Percentiles rank a stretch among this genome's conserved stretches.
Evolutionary conservation across 164 flowering plant species (phyloP).

Genomic region (Magnolia officinalis): DNA sequence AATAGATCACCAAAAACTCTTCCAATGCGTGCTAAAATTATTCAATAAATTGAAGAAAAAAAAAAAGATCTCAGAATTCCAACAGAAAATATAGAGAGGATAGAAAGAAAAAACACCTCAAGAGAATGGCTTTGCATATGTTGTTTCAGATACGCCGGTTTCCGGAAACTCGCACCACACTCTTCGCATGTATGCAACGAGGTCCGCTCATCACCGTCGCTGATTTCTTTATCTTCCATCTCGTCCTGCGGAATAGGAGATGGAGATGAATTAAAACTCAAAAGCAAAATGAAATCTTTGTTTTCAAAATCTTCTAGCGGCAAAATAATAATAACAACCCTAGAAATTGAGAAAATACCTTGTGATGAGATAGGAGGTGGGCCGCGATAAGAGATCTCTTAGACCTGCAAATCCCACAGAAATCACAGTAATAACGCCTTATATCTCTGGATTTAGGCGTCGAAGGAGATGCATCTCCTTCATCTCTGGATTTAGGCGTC

Average conservation of each 20-base stretch:
- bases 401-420: conserved; percentile 27
- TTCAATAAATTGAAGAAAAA: too few relatives aligned
- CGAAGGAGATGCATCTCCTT: not conserved
- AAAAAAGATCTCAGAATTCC: not conserved
- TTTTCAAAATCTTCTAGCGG: too few relatives aligned
- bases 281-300: too few relatives aligned
- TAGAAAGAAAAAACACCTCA: conserved; percentile 45
- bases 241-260: conserved; percentile 33
- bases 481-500: conserved; percentile 10
- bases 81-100: not conserved
- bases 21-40: too few relatives aligned
- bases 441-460: conserved; percentile 14
- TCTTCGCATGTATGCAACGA: conserved; percentile 53
- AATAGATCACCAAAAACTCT: too few relatives aligned
- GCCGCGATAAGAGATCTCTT: conserved; percentile 21
- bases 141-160: conserved; percentile 81
- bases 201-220: conserved; percentile 10
- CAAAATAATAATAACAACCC: not conserved
- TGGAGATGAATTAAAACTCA: not conserved
- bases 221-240: conserved; percentile 18
- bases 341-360: conserved; percentile 6
- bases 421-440: conserved; percentile 25
- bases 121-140: conserved; percentile 81
- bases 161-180: conserved; percentile 65
- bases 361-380: conserved; percentile 22